phyloP scores from a whole-genome alignment of 768 basidiomycete genomes.

The Pisolithus microcarpus region DNA sequence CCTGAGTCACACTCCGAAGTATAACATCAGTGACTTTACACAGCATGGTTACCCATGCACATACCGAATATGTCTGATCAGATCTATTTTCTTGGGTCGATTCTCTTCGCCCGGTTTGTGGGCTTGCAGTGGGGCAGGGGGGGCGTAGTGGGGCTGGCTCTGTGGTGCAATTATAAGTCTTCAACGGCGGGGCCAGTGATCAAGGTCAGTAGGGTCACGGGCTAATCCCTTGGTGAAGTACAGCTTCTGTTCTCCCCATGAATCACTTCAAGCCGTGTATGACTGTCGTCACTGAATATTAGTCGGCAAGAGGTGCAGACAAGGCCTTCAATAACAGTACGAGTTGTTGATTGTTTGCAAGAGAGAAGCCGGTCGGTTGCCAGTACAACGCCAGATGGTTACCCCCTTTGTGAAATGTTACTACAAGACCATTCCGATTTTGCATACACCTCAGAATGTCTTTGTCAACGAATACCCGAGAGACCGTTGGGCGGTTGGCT shows the following conservation, averaged over 20 bases:
- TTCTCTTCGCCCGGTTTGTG: not conserved
- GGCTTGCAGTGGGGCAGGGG: not conserved
- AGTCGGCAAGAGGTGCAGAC: no score
- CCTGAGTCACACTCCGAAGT: no score
- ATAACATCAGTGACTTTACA: no score
- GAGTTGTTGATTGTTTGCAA: not conserved
- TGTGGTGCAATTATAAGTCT: not conserved
- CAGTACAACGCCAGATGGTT: not conserved
- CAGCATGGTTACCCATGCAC: no score
- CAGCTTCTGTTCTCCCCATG: not conserved
- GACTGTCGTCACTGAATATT: not conserved
- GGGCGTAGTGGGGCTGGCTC: not conserved
- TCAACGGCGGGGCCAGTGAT: not conserved
- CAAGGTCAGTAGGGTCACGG: not conserved
- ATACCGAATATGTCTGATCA: not conserved
- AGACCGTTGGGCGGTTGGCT: no score
- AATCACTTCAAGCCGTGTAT: not conserved
- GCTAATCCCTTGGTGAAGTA: not conserved
- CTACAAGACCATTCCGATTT: not conserved
- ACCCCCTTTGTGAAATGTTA: not conserved
- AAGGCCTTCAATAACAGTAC: not conserved
- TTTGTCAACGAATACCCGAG: not conserved
- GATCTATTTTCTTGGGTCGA: not conserved
- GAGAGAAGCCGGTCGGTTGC: not conserved
- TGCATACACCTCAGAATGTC: no score